Conservation (phyloP, 169 alveolate genomes). For the Plasmodium coatneyi region DNA sequence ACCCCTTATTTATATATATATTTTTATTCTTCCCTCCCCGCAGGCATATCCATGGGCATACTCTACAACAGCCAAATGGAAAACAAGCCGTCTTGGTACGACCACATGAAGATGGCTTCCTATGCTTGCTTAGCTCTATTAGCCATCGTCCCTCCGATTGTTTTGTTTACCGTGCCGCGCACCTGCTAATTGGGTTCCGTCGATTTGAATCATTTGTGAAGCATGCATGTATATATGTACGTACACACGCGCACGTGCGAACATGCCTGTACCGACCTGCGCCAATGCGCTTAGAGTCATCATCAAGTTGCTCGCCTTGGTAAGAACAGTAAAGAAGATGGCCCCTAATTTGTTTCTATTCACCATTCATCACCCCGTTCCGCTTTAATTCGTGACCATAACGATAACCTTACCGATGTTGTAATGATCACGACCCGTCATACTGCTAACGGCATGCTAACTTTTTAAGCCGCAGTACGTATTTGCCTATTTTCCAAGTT, state of each 20-base stretch:
- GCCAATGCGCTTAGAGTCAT: not conserved
- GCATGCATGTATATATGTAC: not conserved
- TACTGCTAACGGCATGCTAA: not conserved
- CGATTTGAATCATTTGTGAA: not conserved
- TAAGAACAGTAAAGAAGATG: not conserved
- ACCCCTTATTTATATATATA: not conserved
- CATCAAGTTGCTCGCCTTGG: not conserved
- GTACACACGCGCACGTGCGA: not conserved
- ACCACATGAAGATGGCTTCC: conserved; percentile 50
- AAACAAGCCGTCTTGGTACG: conserved; percentile 85
- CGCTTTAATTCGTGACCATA: not conserved
- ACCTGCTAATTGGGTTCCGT: conserved; percentile 9
- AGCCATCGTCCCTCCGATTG: conserved; percentile 40
- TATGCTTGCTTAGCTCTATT: conserved; percentile 38
- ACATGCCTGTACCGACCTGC: not conserved
- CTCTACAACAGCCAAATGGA: conserved; percentile 80
- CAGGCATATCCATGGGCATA: conserved; percentile 84
- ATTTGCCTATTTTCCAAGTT: not conserved
- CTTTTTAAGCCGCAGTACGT: conserved; percentile 14
- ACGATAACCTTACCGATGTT: not conserved
- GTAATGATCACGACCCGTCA: not conserved
- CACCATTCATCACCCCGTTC: not conserved
- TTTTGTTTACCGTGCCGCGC: conserved; percentile 49
- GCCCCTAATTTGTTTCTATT: conserved; percentile 14
- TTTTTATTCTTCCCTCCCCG: not conserved